phyloP scores from a whole-genome alignment of 1,284 basidiomycete species.

The Thecaphora thlaspeos region DNA sequence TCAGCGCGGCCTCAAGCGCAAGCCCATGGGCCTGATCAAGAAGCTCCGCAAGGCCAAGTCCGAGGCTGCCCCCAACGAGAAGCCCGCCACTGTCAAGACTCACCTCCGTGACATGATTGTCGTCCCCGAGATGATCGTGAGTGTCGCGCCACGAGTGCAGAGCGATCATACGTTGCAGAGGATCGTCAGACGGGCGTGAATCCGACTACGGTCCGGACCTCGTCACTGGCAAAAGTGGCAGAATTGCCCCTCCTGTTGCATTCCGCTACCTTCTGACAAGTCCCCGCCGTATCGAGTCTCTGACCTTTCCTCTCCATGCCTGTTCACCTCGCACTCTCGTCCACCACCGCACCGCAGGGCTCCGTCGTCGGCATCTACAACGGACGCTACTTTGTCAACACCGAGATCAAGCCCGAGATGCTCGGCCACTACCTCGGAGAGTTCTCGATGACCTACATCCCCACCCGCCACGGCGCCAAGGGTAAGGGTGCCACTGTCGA shows the following conservation, averaged over 20 bases:
- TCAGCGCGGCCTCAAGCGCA: constrained; percentile 97
- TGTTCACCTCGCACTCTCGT: not conserved
- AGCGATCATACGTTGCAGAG: no score
- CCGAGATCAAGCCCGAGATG: constrained; percentile 96
- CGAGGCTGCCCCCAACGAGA: constrained; percentile 96
- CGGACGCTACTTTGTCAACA: constrained; percentile 68
- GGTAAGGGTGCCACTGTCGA: constrained; percentile 87
- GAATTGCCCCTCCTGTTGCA: no score
- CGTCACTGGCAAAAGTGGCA: no score
- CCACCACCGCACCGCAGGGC: constrained; percentile 3
- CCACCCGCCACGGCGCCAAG: constrained; percentile 98
- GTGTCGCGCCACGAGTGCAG: no score
- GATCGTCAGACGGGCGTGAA: no score
- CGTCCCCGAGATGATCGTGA: constrained; percentile 98
- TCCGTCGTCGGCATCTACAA: constrained; percentile 68
- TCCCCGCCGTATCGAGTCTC: no score
- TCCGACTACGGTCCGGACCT: no score
- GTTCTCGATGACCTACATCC: constrained; percentile 81
- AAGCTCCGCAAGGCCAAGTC: constrained; percentile 99
- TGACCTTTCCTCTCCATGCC: no score
- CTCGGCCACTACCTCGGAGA: constrained; percentile 95
- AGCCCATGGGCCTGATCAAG: constrained; percentile 98
- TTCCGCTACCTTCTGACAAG: no score
- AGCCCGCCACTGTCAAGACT: constrained; percentile 97
- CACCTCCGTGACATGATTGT: constrained; percentile 99